Percentiles rank a stretch among this genome's conserved stretches.
Evolutionary conservation across 192 early-diverging fungal genomes (phyloP).

Genomic region (Geranomyces variabilis): DNA sequence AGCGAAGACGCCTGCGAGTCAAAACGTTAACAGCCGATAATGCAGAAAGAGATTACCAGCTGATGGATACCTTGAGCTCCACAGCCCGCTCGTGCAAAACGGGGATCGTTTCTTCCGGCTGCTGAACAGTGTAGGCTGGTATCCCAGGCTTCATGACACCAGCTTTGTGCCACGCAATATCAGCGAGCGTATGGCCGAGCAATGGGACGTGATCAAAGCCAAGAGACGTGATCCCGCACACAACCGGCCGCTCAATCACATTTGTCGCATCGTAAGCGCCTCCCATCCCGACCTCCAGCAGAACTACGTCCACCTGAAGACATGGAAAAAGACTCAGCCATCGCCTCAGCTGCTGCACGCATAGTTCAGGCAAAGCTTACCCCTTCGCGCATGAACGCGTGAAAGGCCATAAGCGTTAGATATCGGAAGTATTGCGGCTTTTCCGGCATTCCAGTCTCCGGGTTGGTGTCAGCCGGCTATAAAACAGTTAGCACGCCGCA

Average conservation of each 20-base stretch:
- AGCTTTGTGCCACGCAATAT: conserved; percentile 80
- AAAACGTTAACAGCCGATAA: neutral
- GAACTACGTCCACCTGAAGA: conserved; percentile 63
- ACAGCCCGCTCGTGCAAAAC: conserved; percentile 70
- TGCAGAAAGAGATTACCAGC: neutral
- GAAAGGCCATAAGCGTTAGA: conserved; percentile 88
- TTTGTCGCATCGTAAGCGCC: conserved; percentile 86
- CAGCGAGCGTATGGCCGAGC: conserved; percentile 69
- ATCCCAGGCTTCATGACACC: conserved; percentile 80
- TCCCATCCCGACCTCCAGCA: conserved; percentile 87
- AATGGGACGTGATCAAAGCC: conserved; percentile 75
- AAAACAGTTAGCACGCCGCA: too few species aligned
- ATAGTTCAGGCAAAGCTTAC: conserved; percentile 32
- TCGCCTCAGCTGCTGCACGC: neutral
- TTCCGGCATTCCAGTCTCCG: conserved; percentile 18
- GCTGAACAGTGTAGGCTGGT: conserved; percentile 72
- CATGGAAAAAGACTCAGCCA: neutral
- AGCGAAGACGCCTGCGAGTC: neutral
- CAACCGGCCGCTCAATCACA: conserved; percentile 62
- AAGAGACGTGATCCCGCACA: conserved; percentile 71
- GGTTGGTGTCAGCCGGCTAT: too few species aligned
- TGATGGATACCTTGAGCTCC: conserved; percentile 59
- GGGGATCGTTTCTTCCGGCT: conserved; percentile 66
- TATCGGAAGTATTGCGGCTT: conserved; percentile 88
- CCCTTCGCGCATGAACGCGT: conserved; percentile 80